Conservation (phyloP, 73 alveolate genomes). For the Paramecium sexaurelia region DNA sequence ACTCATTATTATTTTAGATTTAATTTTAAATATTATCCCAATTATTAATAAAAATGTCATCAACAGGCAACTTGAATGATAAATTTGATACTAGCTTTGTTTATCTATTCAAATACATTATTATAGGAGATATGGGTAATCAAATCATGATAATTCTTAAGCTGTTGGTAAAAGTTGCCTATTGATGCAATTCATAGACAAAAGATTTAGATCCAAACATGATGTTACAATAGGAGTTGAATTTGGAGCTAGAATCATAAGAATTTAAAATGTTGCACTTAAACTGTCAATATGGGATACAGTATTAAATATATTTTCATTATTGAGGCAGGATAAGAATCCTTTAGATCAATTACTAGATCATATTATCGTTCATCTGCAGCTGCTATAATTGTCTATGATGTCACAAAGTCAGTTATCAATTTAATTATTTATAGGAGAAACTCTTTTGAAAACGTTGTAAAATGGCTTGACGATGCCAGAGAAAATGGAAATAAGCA, state of each 20-base stretch:
- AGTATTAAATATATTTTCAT: conserved; percentile 65
- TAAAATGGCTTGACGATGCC: conserved; percentile 94
- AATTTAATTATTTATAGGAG: conserved; percentile 50
- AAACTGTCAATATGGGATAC: conserved; percentile 97
- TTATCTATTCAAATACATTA: conserved; percentile 82
- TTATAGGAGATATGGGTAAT: conserved; percentile 88
- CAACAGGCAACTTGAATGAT: conserved; percentile 13
- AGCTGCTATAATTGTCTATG: conserved; percentile 90
- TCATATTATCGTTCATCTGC: conserved; percentile 94
- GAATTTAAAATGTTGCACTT: conserved; percentile 77
- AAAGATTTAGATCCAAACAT: conserved; percentile 88
- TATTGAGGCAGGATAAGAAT: conserved; percentile 86
- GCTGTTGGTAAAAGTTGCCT: conserved; percentile 95
- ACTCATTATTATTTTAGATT: neutral
- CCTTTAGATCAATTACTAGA: conserved; percentile 85
- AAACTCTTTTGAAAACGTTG: conserved; percentile 87
- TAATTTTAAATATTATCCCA: neutral
- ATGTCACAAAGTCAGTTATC: conserved; percentile 74
- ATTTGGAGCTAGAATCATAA: conserved; percentile 92
- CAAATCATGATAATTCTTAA: neutral
- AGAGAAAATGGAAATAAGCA: conserved; percentile 90
- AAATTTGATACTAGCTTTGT: conserved; percentile 67
- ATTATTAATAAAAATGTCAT: neutral
- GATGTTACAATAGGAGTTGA: conserved; percentile 96
- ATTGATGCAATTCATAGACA: conserved; percentile 87